phyloP scores from a whole-genome alignment of 1,284 basidiomycete genomes.

The Ustilago esculenta region DNA sequence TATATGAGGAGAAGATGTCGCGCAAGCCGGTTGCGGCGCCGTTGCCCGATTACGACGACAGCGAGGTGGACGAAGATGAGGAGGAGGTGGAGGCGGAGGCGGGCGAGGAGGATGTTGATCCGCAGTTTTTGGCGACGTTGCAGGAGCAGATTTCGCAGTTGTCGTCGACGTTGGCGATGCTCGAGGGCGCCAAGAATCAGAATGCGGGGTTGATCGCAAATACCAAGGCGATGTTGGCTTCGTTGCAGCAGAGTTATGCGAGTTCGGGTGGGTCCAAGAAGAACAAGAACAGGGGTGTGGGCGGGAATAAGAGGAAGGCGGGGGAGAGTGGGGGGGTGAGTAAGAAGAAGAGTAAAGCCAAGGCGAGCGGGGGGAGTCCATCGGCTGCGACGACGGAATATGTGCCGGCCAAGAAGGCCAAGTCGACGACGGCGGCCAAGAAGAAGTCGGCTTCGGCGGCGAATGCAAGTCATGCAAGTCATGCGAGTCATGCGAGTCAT shows the following conservation, averaged over 20 bases:
- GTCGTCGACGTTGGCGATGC: slow-evolving; percentile 52
- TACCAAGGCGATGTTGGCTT: slow-evolving; percentile 55
- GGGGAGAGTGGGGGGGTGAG: slow-evolving; percentile 30
- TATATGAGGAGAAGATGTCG: slow-evolving; percentile 93
- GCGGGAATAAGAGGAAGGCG: slow-evolving; percentile 53
- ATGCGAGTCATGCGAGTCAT: no score
- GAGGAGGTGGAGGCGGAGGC: slow-evolving; percentile 61
- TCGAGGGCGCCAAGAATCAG: slow-evolving; percentile 58
- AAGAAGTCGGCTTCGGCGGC: slow-evolving; percentile 53
- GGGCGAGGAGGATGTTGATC: slow-evolving; percentile 53
- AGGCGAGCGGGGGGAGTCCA: no score
- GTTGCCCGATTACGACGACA: slow-evolving; percentile 63
- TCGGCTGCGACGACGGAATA: slow-evolving; percentile 35
- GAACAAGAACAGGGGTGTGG: slow-evolving; percentile 50
- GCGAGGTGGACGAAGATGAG: slow-evolving; percentile 68
- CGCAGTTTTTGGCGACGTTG: slow-evolving; percentile 50
- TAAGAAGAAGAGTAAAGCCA: slow-evolving; percentile 50
- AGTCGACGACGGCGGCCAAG: slow-evolving; percentile 41
- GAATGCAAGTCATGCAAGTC: no score
- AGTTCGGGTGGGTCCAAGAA: slow-evolving; percentile 49
- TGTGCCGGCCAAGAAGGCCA: slow-evolving; percentile 52
- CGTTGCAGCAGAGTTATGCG: slow-evolving; percentile 51
- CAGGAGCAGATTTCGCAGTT: slow-evolving; percentile 59
- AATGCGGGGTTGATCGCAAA: slow-evolving; percentile 56
- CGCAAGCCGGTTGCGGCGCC: slow-evolving; percentile 73